Evolutionary conservation across 768 basidiomycete genomes (phyloP), one percentile per base, ranked within the genome.

Genomic region (Boletus rubroflammeus): DNA sequence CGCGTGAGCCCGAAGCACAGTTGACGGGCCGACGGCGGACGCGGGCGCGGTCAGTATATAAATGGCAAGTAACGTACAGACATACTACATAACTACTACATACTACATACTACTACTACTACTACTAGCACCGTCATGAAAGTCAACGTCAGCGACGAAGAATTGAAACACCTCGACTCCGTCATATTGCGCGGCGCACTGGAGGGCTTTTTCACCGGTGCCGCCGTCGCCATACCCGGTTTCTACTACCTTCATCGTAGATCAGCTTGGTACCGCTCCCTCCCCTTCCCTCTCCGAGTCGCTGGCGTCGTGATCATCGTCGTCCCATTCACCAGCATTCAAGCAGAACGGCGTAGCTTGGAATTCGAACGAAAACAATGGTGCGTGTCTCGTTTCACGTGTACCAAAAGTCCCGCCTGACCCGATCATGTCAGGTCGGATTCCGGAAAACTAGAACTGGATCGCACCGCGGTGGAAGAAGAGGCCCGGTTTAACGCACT

Each of bases 231-330:
- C 8, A 66, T 81, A 14, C 76, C 83, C 14, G 76, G 76, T 7
- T 81, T 79, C 46, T 75, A 73, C 60, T 72, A 75, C 60, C 75
- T 82, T 19, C 75, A 88, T 54, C 76, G 76, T 17, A 69, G 71
- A 29, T 82, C 77, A 62, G 69, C 81, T 0, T 79, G 81, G 58
- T 92, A 88, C 67, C 81, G 85, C 55, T 61, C 73, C 0, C 76
- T 93, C 0, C 88, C 88, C 0, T 66, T 81, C 0, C 81, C 86
- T 0, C 74, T 93, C 40, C 92, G 92, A 63, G 75, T 81, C 0
- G 75, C 91, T 1, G 85, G 85, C 15, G 72, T 83, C n/a, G 76
- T 92, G 50, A 74, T 88, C 47, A 51, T 90, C 53, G 77, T 85
- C 46, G 82, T 83, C 0, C 90, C 90, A 0, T 70, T 78, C 43